phyloP scores from a whole-genome alignment of 352 stramenopile species.

The Chloridella minuta region DNA sequence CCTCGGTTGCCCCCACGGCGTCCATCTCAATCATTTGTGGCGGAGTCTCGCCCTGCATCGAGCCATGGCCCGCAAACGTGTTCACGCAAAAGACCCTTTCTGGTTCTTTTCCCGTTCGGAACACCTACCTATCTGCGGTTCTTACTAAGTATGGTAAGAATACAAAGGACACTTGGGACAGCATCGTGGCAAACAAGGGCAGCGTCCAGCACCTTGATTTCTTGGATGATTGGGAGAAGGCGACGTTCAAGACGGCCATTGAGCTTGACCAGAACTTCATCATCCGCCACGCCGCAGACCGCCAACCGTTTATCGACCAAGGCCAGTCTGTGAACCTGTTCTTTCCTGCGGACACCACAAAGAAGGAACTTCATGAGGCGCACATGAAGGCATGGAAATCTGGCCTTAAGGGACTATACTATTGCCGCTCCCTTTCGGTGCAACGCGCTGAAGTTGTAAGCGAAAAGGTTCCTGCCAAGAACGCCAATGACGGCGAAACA shows the following conservation, averaged over 20 bases:
- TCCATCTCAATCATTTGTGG: not conserved
- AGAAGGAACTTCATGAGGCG: too few relatives aligned
- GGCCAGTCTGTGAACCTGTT: slow-evolving; percentile 4
- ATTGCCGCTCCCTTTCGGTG: not conserved
- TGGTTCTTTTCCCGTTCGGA: not conserved
- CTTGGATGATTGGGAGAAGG: not conserved
- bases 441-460: not conserved
- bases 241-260: not conserved
- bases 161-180: not conserved
- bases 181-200: not conserved
- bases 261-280: not conserved
- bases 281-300: not conserved
- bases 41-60: not conserved
- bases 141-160: not conserved
- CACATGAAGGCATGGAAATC: not conserved
- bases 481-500: too few relatives aligned
- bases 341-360: not conserved
- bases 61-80: not conserved
- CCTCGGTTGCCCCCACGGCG: not conserved
- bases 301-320: not conserved
- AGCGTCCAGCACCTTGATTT: not conserved
- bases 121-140: not conserved
- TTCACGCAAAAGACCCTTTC: not conserved
- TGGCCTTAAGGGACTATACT: not conserved
- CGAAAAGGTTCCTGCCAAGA: not conserved